A percentile compares a stretch with the other conserved stretches of the same genome.
These are phyloP conservation scores for Debaryomyces sp. DNA, from an alignment of 1,139 yeast genomes.

Conservation along the genomic window DNA sequence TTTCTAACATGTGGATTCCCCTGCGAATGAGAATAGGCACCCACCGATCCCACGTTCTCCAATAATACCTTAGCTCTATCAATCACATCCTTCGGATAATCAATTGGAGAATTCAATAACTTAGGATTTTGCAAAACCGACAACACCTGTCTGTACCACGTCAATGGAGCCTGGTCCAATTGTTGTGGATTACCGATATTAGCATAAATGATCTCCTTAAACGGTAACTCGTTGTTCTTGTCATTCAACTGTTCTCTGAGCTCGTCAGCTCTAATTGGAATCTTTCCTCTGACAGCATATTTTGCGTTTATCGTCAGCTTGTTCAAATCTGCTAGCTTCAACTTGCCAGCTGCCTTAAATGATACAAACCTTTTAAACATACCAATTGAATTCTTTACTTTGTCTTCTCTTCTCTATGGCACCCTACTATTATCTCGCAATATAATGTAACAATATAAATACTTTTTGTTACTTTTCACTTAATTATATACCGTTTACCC, in stretches of 20 bases:
- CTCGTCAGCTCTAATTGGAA: slow-evolving; percentile 93
- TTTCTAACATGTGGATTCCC: slow-evolving; percentile 75
- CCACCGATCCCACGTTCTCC: slow-evolving; percentile 73
- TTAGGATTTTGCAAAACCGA: slow-evolving; percentile 85
- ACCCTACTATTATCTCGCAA: not conserved
- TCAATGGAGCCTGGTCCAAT: slow-evolving; percentile 87
- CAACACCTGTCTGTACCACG: slow-evolving; percentile 92
- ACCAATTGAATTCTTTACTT: slow-evolving; percentile 3
- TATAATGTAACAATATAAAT: not conserved
- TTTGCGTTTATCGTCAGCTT: slow-evolving; percentile 78
- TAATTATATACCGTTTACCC: not conserved
- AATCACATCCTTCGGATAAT: slow-evolving; percentile 72
- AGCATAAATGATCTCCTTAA: slow-evolving; percentile 76
- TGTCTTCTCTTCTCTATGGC: slow-evolving; percentile 3
- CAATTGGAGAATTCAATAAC: slow-evolving; percentile 41
- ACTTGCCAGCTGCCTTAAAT: slow-evolving; percentile 26
- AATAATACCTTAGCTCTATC: slow-evolving; percentile 67
- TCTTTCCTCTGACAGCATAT: slow-evolving; percentile 92
- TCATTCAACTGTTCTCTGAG: slow-evolving; percentile 37
- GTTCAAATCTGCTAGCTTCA: slow-evolving; percentile 56
- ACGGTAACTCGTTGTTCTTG: slow-evolving; percentile 66
- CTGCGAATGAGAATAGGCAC: slow-evolving; percentile 93
- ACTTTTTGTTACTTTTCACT: not conserved
- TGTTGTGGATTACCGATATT: slow-evolving; percentile 98
- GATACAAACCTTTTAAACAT: slow-evolving; percentile 10